Percentiles rank a stretch among this genome's conserved stretches.
These are phyloP conservation scores for Cyclotella choctawhatcheeana DNA, from an alignment of 108 stramenopile genomes.

Conservation along the genomic window DNA sequence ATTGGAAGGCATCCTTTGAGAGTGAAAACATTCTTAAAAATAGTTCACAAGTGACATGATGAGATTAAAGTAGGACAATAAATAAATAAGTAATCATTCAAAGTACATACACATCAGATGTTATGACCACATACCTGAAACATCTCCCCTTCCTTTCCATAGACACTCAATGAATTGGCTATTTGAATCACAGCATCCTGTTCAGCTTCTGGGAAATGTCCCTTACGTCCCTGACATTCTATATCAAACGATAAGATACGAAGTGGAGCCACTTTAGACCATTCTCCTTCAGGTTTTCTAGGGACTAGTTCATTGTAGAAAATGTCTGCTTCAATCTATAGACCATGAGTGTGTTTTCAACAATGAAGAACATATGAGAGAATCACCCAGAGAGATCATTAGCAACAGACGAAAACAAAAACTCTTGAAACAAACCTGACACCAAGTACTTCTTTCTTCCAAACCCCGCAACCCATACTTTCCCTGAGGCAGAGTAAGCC, in stretches of 20 bases:
- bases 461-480: constrained; percentile 78
- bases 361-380: neutral
- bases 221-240: constrained; percentile 98
- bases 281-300: constrained; percentile 92
- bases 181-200: constrained; percentile 99
- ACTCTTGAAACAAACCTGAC: constrained; percentile 75
- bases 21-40: constrained; percentile 94
- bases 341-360: neutral
- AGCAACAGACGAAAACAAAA: neutral
- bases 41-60: no score
- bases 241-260: constrained; percentile 97
- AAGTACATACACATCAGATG: neutral
- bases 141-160: constrained; percentile 74
- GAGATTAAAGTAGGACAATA: no score
- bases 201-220: constrained; percentile 96
- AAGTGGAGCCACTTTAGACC: constrained; percentile 96
- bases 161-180: constrained; percentile 93
- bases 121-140: constrained; percentile 55
- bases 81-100: no score
- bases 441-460: constrained; percentile 75
- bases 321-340: constrained; percentile 93
- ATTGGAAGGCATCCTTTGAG: constrained; percentile 97
- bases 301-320: constrained; percentile 90
- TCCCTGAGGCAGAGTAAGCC: constrained; percentile 90
- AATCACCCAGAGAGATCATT: no score